phyloP scores from a whole-genome alignment of 495 filamentous ascomycete genomes.

The Haplographium delicatum region DNA sequence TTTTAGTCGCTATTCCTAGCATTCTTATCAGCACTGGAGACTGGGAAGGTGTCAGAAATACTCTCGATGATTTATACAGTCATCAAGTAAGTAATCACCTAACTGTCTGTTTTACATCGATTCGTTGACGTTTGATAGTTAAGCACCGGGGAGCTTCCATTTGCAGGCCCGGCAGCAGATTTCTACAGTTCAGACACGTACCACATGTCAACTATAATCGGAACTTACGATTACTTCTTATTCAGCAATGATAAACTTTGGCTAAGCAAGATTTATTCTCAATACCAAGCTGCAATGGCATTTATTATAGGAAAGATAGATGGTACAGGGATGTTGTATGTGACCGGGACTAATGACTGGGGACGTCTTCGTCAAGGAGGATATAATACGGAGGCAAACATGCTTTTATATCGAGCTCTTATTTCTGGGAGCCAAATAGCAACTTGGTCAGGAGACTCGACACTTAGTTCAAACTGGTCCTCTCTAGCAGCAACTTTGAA shows the following conservation, averaged over 20 bases:
- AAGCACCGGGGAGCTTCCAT: constrained; percentile 19
- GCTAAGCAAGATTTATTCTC: constrained; percentile 42
- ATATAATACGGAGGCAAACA: constrained; percentile 51
- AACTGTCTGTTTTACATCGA: neutral
- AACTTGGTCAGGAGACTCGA: constrained; percentile 41
- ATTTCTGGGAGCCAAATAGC: constrained; percentile 45
- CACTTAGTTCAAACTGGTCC: constrained; percentile 11
- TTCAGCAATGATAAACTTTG: constrained; percentile 52
- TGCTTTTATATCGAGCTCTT: constrained; percentile 52
- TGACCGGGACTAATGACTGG: constrained; percentile 53
- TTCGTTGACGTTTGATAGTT: constrained; percentile 1
- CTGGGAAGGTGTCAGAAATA: constrained; percentile 56
- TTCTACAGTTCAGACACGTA: constrained; percentile 56
- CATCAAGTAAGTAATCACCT: constrained; percentile 23
- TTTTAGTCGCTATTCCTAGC: constrained; percentile 53
- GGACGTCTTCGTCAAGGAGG: constrained; percentile 48
- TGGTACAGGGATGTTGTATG: constrained; percentile 46
- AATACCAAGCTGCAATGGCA: constrained; percentile 47
- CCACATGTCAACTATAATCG: constrained; percentile 60
- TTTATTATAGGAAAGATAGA: constrained; percentile 50
- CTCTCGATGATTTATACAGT: constrained; percentile 54
- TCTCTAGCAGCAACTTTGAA: constrained; percentile 13
- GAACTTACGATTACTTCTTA: constrained; percentile 57
- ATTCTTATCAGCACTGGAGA: constrained; percentile 55
- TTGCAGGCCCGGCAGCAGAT: constrained; percentile 51